These are phyloP conservation scores for Sclerospora graminicola DNA, from an alignment of 352 stramenopile species.

Conservation along the genomic window DNA sequence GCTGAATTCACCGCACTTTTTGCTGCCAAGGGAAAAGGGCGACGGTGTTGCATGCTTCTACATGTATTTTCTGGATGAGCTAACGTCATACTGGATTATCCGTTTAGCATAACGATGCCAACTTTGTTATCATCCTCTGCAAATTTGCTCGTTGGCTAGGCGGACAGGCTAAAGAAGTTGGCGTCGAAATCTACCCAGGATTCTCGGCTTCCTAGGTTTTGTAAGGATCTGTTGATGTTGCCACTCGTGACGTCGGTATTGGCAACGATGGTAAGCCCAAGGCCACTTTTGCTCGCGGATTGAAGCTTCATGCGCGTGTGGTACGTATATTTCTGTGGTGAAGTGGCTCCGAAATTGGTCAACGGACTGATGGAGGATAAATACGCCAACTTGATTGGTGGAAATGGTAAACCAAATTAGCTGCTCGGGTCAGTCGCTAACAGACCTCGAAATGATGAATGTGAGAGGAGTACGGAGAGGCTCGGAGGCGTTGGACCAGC, in stretches of 20 bases:
- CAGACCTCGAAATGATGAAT: too few relatives aligned
- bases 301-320: constrained; percentile 92
- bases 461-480: too few relatives aligned
- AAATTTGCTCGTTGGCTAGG: constrained; percentile 96
- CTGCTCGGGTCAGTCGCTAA: too few relatives aligned
- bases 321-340: constrained; percentile 20
- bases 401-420: too few relatives aligned
- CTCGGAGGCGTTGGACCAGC: too few relatives aligned
- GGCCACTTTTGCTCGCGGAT: constrained; percentile 94
- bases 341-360: too few relatives aligned
- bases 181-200: constrained; percentile 98
- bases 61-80: constrained; percentile 1
- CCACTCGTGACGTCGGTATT: constrained; percentile 97
- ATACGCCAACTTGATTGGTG: too few relatives aligned
- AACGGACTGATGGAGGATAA: too few relatives aligned
- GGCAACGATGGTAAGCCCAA: constrained; percentile 94
- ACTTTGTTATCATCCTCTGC: constrained; percentile 96
- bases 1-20: constrained; percentile 85
- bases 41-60: not conserved
- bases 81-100: too few relatives aligned
- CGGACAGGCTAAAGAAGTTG: constrained; percentile 92
- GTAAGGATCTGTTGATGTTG: constrained; percentile 86
- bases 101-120: constrained; percentile 96
- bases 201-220: constrained; percentile 93
- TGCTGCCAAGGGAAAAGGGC: constrained; percentile 89